Conservation (phyloP, 148 eudicot species). For the Tetragonia tetragonoides region DNA sequence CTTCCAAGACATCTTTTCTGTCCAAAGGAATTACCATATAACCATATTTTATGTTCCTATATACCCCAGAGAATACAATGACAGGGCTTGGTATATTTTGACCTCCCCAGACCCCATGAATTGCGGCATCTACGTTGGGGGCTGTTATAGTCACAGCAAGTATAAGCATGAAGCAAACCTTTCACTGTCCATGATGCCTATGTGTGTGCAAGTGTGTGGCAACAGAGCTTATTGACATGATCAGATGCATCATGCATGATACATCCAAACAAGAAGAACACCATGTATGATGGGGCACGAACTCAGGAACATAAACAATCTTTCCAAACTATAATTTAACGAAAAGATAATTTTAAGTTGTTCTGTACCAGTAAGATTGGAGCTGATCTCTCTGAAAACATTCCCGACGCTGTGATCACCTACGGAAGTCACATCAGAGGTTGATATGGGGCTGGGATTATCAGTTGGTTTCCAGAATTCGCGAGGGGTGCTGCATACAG, state of each 20-base stretch:
- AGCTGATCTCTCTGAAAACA: constrained; percentile 77
- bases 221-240: background rate
- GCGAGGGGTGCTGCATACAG: constrained; percentile 67
- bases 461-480: constrained; percentile 77
- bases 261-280: background rate
- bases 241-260: background rate
- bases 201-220: background rate
- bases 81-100: no score
- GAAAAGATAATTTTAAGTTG: background rate
- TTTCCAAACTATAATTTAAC: background rate
- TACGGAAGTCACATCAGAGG: constrained; percentile 61
- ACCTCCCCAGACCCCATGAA: no score
- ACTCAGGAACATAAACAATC: background rate
- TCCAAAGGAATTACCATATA: background rate
- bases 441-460: constrained; percentile 54
- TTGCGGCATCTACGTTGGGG: no score
- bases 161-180: constrained; percentile 1
- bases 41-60: no score
- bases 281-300: background rate
- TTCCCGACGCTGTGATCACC: constrained; percentile 58
- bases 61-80: no score
- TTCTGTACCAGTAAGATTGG: constrained; percentile 69
- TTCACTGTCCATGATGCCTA: background rate
- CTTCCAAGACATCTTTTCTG: background rate
- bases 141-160: background rate